These are phyloP conservation scores for Lentinula boryana DNA, from an alignment of 768 basidiomycete genomes.

Conservation along the genomic window DNA sequence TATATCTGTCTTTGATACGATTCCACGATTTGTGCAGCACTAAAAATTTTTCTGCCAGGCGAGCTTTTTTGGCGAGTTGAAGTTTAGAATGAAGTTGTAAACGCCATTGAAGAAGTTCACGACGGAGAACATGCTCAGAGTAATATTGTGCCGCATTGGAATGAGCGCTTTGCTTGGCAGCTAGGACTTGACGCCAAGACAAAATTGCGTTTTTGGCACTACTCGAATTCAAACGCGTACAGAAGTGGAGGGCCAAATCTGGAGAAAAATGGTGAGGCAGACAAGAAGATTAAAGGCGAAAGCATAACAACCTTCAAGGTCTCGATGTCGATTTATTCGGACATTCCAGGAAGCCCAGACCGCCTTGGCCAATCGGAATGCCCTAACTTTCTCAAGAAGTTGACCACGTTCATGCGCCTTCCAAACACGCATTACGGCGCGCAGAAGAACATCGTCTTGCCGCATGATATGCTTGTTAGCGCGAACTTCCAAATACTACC, in stretches of 20 bases:
- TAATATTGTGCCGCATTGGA: conserved; percentile 47
- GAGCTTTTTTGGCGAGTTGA: conserved; percentile 48
- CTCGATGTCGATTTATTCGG: conserved; percentile 30
- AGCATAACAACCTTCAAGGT: conserved; percentile 38
- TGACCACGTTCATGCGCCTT: conserved; percentile 60
- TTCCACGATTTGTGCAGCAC: conserved; percentile 40
- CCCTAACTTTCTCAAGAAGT: conserved; percentile 48
- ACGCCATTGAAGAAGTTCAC: conserved; percentile 49
- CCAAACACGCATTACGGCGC: conserved; percentile 60
- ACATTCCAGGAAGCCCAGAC: conserved; percentile 47
- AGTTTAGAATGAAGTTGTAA: conserved; percentile 42
- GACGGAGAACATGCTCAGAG: conserved; percentile 30
- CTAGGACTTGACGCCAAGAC: conserved; percentile 39
- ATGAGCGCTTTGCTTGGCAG: conserved; percentile 39
- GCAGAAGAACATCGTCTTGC: conserved; percentile 52
- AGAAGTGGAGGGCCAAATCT: conserved; percentile 50
- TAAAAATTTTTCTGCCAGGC: conserved; percentile 46
- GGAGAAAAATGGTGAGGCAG: conserved; percentile 10
- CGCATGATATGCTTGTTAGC: conserved; percentile 51
- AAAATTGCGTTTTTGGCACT: conserved; percentile 28
- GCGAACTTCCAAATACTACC: conserved; percentile 48
- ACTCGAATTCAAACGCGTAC: conserved; percentile 35
- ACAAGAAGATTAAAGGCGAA: not conserved
- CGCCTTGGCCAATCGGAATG: conserved; percentile 36
- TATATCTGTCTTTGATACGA: conserved; percentile 40